These are phyloP conservation scores for Parafenestella ontariensis DNA, from an alignment of 2,329 filamentous ascomycete species.

Conservation along the genomic window DNA sequence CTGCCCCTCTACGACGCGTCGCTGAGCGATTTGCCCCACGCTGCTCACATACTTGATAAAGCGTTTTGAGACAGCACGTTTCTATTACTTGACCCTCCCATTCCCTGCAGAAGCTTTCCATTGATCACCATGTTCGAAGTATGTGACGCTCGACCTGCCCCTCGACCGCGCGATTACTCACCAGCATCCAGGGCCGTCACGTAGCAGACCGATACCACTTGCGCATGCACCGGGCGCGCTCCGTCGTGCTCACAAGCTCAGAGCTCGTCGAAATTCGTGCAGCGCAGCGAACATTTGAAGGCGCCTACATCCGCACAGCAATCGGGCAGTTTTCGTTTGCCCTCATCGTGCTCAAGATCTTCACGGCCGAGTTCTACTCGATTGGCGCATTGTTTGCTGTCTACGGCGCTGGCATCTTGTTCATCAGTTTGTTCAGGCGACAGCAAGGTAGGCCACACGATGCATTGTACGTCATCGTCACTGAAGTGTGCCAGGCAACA, in stretches of 20 bases:
- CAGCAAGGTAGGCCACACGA: slow-evolving; percentile 66
- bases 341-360: slow-evolving; percentile 93
- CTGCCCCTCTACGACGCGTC: slow-evolving; percentile 14
- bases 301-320: slow-evolving; percentile 93
- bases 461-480: background rate
- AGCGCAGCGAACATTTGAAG: slow-evolving; percentile 95
- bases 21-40: background rate
- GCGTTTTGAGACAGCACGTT: no score
- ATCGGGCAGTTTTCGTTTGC: slow-evolving; percentile 95
- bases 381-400: slow-evolving; percentile 96
- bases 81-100: background rate
- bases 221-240: slow-evolving; percentile 82
- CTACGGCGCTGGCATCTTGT: slow-evolving; percentile 84
- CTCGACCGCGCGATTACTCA: background rate
- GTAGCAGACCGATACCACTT: slow-evolving; percentile 78
- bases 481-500: slow-evolving; percentile 64
- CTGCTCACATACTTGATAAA: background rate
- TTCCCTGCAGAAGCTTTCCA: background rate
- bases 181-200: slow-evolving; percentile 56
- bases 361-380: slow-evolving; percentile 94
- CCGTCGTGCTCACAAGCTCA: slow-evolving; percentile 78
- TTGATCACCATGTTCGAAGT: slow-evolving; percentile 27
- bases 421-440: slow-evolving; percentile 83
- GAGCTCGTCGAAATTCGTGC: slow-evolving; percentile 95
- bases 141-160: background rate